Conservation (phyloP, 192 early-diverging fungal species). For the Piromyces finnis region DNA sequence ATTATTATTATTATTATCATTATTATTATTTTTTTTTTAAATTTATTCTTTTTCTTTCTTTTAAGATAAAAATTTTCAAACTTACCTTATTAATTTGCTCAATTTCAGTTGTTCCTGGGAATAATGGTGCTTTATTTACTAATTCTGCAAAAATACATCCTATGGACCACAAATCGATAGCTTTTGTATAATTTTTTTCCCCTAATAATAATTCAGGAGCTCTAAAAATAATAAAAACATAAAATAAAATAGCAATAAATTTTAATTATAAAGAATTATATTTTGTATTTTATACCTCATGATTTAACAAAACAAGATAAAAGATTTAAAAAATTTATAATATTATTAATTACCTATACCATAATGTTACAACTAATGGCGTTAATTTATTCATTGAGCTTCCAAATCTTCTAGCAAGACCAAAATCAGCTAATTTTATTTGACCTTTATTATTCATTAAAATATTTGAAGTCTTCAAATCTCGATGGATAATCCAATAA, state of each 20-base stretch:
- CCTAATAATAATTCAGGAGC: constrained; percentile 44
- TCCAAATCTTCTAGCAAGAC: constrained; percentile 41
- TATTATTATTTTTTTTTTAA: too few relatives aligned
- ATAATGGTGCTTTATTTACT: constrained; percentile 60
- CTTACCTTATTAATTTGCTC: constrained; percentile 57
- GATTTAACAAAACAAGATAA: too few relatives aligned
- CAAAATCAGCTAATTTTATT: constrained; percentile 49
- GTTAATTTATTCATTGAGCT: constrained; percentile 44
- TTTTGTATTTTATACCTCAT: too few relatives aligned
- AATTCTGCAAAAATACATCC: constrained; percentile 97
- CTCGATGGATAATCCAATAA: constrained; percentile 51
- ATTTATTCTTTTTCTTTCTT: too few relatives aligned
- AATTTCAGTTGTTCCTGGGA: constrained; percentile 63
- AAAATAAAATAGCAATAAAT: too few relatives aligned
- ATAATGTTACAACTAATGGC: constrained; percentile 46
- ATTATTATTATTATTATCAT: too few relatives aligned
- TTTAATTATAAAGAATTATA: too few relatives aligned
- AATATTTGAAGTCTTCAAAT: constrained; percentile 46
- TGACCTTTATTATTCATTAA: constrained; percentile 17
- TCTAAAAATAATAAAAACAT: too few relatives aligned
- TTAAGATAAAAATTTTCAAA: too few relatives aligned
- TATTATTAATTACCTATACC: constrained; percentile 32
- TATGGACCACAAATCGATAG: constrained; percentile 76
- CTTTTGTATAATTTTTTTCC: constrained; percentile 34
- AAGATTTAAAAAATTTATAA: too few relatives aligned